phyloP scores from a whole-genome alignment of 1,284 basidiomycete species.

The Cutaneotrichosporon arboriforme region DNA sequence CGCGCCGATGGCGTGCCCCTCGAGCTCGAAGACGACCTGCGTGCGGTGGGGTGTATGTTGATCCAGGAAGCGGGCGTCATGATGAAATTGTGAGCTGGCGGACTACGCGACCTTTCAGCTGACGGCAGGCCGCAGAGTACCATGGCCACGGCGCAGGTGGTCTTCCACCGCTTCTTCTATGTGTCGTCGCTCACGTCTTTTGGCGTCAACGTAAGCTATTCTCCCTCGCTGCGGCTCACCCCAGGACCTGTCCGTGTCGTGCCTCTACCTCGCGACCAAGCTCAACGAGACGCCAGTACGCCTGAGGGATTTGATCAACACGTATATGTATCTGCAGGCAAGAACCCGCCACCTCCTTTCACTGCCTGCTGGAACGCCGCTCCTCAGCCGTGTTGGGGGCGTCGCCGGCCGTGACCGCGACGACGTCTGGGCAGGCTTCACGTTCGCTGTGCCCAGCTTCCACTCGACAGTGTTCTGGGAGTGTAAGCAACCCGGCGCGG shows the following conservation, averaged over 20 bases:
- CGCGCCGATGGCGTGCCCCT: slow-evolving; percentile 70
- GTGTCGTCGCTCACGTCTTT: slow-evolving; percentile 91
- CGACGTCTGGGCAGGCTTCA: slow-evolving; percentile 36
- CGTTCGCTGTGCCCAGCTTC: slow-evolving; percentile 36
- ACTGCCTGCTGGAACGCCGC: slow-evolving; percentile 21
- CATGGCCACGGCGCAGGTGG: slow-evolving; percentile 89
- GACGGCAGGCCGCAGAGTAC: slow-evolving; percentile 81
- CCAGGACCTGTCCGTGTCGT: slow-evolving; percentile 87
- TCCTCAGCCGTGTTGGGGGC: slow-evolving; percentile 10
- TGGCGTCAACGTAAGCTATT: slow-evolving; percentile 66
- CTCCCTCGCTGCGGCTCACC: neutral
- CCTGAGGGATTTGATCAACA: slow-evolving; percentile 89
- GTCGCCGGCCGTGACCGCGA: slow-evolving; percentile 1
- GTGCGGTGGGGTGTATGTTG: slow-evolving; percentile 81
- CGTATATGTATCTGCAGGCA: slow-evolving; percentile 70
- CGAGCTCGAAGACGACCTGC: slow-evolving; percentile 76
- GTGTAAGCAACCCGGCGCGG: slow-evolving; percentile 19
- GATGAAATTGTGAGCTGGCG: slow-evolving; percentile 67
- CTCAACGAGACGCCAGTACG: slow-evolving; percentile 87
- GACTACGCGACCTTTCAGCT: neutral
- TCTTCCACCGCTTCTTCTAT: slow-evolving; percentile 96
- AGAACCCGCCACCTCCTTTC: slow-evolving; percentile 39
- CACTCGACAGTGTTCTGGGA: slow-evolving; percentile 46
- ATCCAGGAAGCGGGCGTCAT: slow-evolving; percentile 92
- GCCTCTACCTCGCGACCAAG: slow-evolving; percentile 90